Conservation (phyloP, 176 grass and related monocot species). For the Pontederia paniculata region DNA sequence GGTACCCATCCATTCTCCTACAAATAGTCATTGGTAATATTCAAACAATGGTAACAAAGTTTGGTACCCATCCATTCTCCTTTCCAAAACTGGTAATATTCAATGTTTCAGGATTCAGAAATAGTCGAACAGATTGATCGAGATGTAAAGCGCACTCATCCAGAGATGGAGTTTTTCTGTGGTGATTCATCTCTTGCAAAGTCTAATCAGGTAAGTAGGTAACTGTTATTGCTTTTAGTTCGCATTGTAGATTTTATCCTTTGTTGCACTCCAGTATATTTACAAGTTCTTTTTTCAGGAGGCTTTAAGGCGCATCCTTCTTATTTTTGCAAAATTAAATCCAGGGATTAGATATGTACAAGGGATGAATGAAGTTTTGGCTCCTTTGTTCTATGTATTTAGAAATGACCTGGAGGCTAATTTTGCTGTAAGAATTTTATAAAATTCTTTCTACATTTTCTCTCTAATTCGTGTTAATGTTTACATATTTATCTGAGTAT, state of each 20-base stretch:
- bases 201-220: conserved; percentile 67
- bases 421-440: conserved; percentile 38
- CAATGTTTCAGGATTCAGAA: conserved; percentile 55
- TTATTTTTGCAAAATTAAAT: conserved; percentile 95
- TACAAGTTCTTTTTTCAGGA: conserved; percentile 32
- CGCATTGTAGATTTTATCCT: conserved; percentile 5
- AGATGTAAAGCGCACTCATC: conserved; percentile 96
- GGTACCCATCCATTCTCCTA: no score
- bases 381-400: conserved; percentile 87
- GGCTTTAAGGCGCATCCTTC: conserved; percentile 77
- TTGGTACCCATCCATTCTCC: no score
- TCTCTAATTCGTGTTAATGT: background rate
- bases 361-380: conserved; percentile 98
- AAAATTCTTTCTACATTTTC: conserved; percentile 1
- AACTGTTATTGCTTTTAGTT: background rate
- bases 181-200: conserved; percentile 42
- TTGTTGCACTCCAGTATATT: conserved; percentile 11
- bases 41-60: no score
- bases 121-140: conserved; percentile 91
- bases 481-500: background rate
- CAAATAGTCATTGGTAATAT: no score
- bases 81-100: no score
- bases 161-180: conserved; percentile 90
- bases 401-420: conserved; percentile 65
- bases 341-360: conserved; percentile 96